Conservation (phyloP, 179 eudicot species). For the Corrigiola litoralis region DNA sequence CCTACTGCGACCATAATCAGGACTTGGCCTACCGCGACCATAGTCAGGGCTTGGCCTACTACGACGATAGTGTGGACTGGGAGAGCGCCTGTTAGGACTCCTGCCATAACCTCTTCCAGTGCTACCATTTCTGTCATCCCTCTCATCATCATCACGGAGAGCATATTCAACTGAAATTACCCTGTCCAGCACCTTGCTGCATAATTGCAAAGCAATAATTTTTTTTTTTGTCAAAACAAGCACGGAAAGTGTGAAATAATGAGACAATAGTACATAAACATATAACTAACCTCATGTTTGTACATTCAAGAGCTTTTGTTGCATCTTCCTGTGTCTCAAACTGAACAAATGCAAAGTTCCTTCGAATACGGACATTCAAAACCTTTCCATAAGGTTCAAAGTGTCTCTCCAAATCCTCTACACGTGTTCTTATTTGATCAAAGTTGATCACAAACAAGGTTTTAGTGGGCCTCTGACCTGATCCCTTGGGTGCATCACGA, state of each 20-base stretch:
- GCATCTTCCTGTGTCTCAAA: conserved; percentile 94
- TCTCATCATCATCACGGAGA: conserved; percentile 79
- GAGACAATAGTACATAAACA: not conserved
- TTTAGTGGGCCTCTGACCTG: conserved; percentile 74
- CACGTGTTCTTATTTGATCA: conserved; percentile 62
- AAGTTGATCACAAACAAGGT: conserved; percentile 92
- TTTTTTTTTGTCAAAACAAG: not conserved
- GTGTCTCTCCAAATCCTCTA: conserved; percentile 67
- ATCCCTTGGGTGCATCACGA: conserved; percentile 61
- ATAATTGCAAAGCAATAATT: conserved; percentile 9
- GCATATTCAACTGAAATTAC: conserved; percentile 94
- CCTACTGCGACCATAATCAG: conserved; percentile 64
- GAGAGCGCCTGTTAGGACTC: conserved; percentile 65
- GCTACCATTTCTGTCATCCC: conserved; percentile 46
- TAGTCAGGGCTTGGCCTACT: conserved; percentile 78
- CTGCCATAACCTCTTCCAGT: conserved; percentile 60
- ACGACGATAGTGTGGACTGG: conserved; percentile 60
- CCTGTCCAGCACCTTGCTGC: conserved; percentile 84
- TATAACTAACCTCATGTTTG: conserved; percentile 73
- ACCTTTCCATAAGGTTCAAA: conserved; percentile 84
- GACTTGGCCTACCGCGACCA: conserved; percentile 61
- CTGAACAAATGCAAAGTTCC: conserved; percentile 88
- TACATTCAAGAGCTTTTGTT: conserved; percentile 76
- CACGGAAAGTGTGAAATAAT: not conserved
- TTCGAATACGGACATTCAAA: conserved; percentile 63